These are phyloP conservation scores for Claviceps sp. DNA, from an alignment of 2,329 filamentous ascomycete species.

Conservation along the genomic window DNA sequence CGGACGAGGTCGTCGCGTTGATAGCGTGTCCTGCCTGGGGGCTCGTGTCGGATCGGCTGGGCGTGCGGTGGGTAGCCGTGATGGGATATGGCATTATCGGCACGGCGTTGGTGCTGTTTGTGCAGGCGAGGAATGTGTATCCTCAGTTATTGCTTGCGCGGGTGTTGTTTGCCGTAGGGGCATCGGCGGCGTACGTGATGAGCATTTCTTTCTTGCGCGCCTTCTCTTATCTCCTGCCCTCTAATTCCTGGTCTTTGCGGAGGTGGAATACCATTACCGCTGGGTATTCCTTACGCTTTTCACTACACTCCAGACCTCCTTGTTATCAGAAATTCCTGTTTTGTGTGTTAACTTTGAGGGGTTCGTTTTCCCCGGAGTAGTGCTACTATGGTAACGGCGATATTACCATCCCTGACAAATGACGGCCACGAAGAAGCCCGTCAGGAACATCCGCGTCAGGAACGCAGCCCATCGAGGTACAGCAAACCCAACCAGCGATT, in stretches of 20 bases:
- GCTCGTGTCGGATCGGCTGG: slow-evolving; percentile 60
- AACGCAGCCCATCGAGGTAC: slow-evolving; percentile 9
- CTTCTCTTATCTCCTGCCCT: background rate
- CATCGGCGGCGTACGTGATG: slow-evolving; percentile 60
- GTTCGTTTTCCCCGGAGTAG: slow-evolving; percentile 17
- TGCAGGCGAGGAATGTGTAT: slow-evolving; percentile 78
- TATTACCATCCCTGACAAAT: slow-evolving; percentile 60
- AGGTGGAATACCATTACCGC: no score
- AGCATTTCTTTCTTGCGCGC: background rate
- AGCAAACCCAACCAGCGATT: slow-evolving; percentile 34
- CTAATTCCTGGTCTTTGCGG: background rate
- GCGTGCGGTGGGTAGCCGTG: slow-evolving; percentile 59
- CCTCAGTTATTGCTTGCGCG: slow-evolving; percentile 76
- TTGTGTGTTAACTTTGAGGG: background rate
- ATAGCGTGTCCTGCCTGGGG: slow-evolving; percentile 74
- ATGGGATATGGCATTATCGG: slow-evolving; percentile 75
- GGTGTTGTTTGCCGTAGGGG: slow-evolving; percentile 79
- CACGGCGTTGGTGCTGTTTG: slow-evolving; percentile 62
- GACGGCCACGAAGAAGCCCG: slow-evolving; percentile 21
- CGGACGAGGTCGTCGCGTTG: slow-evolving; percentile 69
- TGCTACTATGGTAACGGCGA: slow-evolving; percentile 93
- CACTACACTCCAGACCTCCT: no score
- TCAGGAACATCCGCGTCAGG: background rate
- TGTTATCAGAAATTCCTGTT: background rate
- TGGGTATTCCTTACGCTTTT: no score